Conservation (phyloP, 2,329 filamentous ascomycete genomes). For the Penicillium sp. region DNA sequence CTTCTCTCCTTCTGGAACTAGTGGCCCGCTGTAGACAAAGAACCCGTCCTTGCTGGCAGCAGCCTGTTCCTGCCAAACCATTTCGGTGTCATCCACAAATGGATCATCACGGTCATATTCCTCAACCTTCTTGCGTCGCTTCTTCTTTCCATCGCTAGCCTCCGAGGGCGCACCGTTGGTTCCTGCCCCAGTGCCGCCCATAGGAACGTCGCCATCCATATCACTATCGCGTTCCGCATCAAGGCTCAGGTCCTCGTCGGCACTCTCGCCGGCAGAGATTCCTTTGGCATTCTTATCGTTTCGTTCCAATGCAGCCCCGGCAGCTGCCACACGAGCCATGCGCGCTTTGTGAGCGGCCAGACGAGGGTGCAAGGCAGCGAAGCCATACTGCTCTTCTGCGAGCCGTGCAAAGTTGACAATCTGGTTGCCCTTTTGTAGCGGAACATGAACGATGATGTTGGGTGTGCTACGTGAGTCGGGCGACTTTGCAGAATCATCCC, state of each 20-base stretch:
- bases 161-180: constrained; percentile 55
- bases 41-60: constrained; percentile 94
- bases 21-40: constrained; percentile 92
- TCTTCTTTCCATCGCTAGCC: constrained; percentile 68
- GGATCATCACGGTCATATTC: constrained; percentile 67
- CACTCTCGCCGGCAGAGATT: constrained; percentile 70
- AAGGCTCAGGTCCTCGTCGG: constrained; percentile 75
- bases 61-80: constrained; percentile 93
- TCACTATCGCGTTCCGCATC: constrained; percentile 73
- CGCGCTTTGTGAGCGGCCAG: constrained; percentile 85
- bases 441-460: constrained; percentile 80
- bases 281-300: constrained; percentile 67
- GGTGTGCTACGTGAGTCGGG: constrained; percentile 53
- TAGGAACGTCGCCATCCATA: constrained; percentile 47
- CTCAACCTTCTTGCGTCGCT: constrained; percentile 66
- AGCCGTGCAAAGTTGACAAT: constrained; percentile 94
- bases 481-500: constrained; percentile 46
- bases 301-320: constrained; percentile 79
- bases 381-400: constrained; percentile 91
- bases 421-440: constrained; percentile 77
- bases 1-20: constrained; percentile 85
- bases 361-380: constrained; percentile 87
- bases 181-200: constrained; percentile 42
- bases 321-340: constrained; percentile 82
- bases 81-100: constrained; percentile 84